Conservation (phyloP, 2,329 filamentous ascomycete genomes). For the Fusarium nisikadoi region DNA sequence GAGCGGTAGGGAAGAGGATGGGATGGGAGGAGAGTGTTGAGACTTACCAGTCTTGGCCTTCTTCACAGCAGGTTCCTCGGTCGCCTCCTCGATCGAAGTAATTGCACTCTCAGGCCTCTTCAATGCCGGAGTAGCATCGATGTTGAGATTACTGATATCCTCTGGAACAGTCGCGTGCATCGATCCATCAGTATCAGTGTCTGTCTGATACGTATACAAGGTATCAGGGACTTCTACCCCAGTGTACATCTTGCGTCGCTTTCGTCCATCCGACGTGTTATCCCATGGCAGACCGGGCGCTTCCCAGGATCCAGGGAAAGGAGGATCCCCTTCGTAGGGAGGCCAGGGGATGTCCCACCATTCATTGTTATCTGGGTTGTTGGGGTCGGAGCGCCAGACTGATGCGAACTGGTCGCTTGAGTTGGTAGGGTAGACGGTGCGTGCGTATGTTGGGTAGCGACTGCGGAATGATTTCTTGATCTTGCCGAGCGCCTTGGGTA, state of each 20-base stretch:
- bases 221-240: constrained; percentile 20
- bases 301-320: constrained; percentile 38
- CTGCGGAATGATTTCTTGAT: constrained; percentile 42
- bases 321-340: constrained; percentile 35
- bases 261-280: not conserved
- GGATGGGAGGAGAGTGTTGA: not conserved
- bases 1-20: too few species aligned
- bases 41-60: constrained; percentile 26
- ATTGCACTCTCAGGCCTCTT: constrained; percentile 4
- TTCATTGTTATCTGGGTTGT: constrained; percentile 43
- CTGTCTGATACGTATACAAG: constrained; percentile 31
- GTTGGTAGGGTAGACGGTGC: constrained; percentile 46
- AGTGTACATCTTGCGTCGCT: not conserved
- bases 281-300: constrained; percentile 20
- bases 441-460: constrained; percentile 42
- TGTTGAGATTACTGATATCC: constrained; percentile 17
- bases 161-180: constrained; percentile 31
- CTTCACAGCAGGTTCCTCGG: constrained; percentile 19
- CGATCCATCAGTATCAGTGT: constrained; percentile 37
- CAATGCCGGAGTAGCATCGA: not conserved
- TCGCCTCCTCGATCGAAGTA: not conserved
- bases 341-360: constrained; percentile 46
- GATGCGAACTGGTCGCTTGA: constrained; percentile 22
- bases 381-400: constrained; percentile 48
- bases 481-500: constrained; percentile 25